Conservation (phyloP, 495 filamentous ascomycete genomes). For the Cladorrhinum samala region DNA sequence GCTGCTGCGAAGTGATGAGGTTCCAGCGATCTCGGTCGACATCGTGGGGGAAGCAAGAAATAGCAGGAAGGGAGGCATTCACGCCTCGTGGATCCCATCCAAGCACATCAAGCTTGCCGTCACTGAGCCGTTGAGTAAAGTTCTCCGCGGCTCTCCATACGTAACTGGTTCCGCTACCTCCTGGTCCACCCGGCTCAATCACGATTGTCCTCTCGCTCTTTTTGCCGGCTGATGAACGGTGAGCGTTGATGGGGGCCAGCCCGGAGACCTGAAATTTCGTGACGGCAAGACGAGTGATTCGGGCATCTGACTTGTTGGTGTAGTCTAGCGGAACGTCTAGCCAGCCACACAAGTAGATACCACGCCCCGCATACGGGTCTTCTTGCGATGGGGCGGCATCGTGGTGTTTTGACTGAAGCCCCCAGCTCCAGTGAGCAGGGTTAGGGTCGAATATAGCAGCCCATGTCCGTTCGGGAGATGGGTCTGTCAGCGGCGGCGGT, state of each 20-base stretch:
- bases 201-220: constrained; percentile 44
- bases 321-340: constrained; percentile 45
- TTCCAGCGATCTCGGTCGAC: constrained; percentile 38
- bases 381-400: constrained; percentile 5
- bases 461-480: constrained; percentile 28
- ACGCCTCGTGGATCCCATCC: constrained; percentile 54
- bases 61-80: constrained; percentile 42
- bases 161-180: constrained; percentile 38
- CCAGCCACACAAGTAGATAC: constrained; percentile 41
- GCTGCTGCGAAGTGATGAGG: constrained; percentile 32
- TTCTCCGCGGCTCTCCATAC: constrained; percentile 31
- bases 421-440: constrained; percentile 40
- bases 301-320: constrained; percentile 34
- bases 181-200: constrained; percentile 43
- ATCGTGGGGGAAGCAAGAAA: constrained; percentile 45
- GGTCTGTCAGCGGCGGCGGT: constrained; percentile 33
- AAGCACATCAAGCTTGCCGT: constrained; percentile 42
- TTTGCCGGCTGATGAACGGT: constrained; percentile 14
- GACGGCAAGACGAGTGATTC: constrained; percentile 39
- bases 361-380: constrained; percentile 31
- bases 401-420: constrained; percentile 11
- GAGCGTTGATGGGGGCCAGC: constrained; percentile 21
- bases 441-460: constrained; percentile 36
- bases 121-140: constrained; percentile 33
- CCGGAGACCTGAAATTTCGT: constrained; percentile 43